phyloP scores from a whole-genome alignment of 1,284 basidiomycete genomes.

The Wolfiporia cocos region DNA sequence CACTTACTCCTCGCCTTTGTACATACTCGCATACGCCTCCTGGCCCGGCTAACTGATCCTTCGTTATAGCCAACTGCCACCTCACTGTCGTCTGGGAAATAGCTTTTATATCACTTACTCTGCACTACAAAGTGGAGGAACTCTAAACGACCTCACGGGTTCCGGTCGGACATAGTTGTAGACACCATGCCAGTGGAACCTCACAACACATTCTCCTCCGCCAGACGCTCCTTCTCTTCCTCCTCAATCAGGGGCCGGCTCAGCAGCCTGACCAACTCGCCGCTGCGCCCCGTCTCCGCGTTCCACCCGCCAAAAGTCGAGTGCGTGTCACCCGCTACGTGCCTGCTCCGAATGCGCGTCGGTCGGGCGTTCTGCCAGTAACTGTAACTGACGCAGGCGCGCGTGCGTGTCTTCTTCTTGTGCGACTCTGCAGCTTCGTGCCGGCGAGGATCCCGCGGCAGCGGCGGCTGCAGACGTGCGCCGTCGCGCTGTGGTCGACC shows the following conservation, averaged over 20 bases:
- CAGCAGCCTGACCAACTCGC: slow-evolving; percentile 48
- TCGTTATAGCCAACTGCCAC: too few relatives aligned
- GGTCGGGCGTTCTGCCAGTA: slow-evolving; percentile 3
- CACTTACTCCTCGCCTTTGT: too few relatives aligned
- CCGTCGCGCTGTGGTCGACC: slow-evolving; percentile 84
- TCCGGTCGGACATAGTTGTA: too few relatives aligned
- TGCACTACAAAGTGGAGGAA: too few relatives aligned
- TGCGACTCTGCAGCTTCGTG: slow-evolving; percentile 68
- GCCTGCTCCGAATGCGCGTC: slow-evolving; percentile 1
- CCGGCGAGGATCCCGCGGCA: slow-evolving; percentile 72
- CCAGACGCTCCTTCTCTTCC: slow-evolving; percentile 28
- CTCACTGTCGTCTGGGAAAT: too few relatives aligned
- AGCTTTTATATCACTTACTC: too few relatives aligned
- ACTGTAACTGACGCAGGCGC: slow-evolving; percentile 6
- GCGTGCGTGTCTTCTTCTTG: too few relatives aligned
- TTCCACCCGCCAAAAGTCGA: slow-evolving; percentile 60
- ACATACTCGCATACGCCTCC: too few relatives aligned
- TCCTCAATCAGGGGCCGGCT: slow-evolving; percentile 47
- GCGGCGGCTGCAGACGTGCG: slow-evolving; percentile 80
- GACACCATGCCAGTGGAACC: too few relatives aligned
- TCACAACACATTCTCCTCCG: slow-evolving; percentile 23
- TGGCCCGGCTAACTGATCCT: too few relatives aligned
- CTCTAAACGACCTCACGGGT: too few relatives aligned
- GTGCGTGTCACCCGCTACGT: too few relatives aligned
- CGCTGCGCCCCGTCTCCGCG: slow-evolving; percentile 51